Evolutionary conservation across 2,329 filamentous ascomycete species (phyloP).

Genomic region (Onygenales sp.): DNA sequence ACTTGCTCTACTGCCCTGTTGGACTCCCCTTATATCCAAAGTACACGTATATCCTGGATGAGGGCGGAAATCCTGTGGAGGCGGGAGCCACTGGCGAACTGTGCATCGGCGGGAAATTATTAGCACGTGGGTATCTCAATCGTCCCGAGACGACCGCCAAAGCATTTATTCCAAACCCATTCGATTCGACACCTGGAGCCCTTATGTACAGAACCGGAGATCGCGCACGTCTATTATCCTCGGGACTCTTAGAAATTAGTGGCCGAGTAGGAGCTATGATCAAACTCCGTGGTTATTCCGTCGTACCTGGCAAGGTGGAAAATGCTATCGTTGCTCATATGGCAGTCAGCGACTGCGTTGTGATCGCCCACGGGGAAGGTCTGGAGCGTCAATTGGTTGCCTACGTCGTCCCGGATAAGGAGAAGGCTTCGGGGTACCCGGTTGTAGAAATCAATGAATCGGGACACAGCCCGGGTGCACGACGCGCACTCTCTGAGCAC

Average conservation of each 20-base stretch:
- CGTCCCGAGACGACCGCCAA: constrained; percentile 67
- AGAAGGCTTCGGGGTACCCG: constrained; percentile 45
- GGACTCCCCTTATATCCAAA: constrained; percentile 59
- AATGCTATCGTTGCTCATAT: constrained; percentile 60
- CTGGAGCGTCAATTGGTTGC: constrained; percentile 66
- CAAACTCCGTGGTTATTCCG: constrained; percentile 68
- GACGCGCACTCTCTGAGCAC: constrained; percentile 54
- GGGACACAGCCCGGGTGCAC: constrained; percentile 60
- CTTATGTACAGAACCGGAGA: constrained; percentile 70
- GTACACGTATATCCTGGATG: constrained; percentile 64
- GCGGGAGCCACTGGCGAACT: constrained; percentile 60
- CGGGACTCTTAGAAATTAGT: constrained; percentile 63
- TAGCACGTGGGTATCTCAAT: constrained; percentile 70
- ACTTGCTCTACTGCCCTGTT: constrained; percentile 61
- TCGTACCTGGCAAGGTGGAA: constrained; percentile 68
- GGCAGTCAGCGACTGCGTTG: constrained; percentile 61
- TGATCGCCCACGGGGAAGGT: constrained; percentile 65
- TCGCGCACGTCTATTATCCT: constrained; percentile 56
- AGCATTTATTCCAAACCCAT: constrained; percentile 59
- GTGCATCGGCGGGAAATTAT: constrained; percentile 62
- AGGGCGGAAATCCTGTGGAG: constrained; percentile 55
- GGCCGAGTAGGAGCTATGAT: constrained; percentile 72
- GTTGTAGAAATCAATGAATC: constrained; percentile 57
- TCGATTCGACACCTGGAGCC: constrained; percentile 48
- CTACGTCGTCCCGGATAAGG: constrained; percentile 62